Percentiles rank a stretch among this genome's conserved stretches.
Evolutionary conservation across 1,284 basidiomycete species (phyloP).

Genomic region (Wolfiporia cocos): DNA sequence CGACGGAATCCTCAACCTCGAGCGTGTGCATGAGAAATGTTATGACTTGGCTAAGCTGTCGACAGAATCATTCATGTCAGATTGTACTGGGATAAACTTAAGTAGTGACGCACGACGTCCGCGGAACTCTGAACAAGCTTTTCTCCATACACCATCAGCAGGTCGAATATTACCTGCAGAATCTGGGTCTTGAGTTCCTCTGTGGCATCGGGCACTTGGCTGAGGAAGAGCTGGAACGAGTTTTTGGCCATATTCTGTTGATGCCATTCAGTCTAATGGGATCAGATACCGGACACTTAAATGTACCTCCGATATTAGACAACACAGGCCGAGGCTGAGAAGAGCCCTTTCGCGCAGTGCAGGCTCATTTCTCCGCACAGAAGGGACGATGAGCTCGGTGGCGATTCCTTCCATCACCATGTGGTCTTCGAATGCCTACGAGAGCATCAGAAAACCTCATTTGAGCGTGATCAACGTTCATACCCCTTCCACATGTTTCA

Average conservation of each 20-base stretch:
- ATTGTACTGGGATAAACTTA: too few species aligned
- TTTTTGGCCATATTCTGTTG: constrained; percentile 77
- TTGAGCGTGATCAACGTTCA: constrained; percentile 22
- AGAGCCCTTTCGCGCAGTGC: constrained; percentile 81
- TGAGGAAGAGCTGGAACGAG: constrained; percentile 85
- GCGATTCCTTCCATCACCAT: constrained; percentile 86
- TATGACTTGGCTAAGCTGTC: constrained; percentile 58
- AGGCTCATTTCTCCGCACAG: constrained; percentile 80
- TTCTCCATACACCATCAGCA: constrained; percentile 81
- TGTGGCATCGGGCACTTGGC: constrained; percentile 73
- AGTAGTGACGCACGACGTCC: constrained; percentile 35
- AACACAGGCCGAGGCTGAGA: constrained; percentile 79
- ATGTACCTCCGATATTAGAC: constrained; percentile 71
- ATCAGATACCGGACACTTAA: not conserved
- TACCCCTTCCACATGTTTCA: constrained; percentile 85
- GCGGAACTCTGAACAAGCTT: constrained; percentile 55
- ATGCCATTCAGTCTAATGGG: not conserved
- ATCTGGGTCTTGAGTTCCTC: constrained; percentile 77
- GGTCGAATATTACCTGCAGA: constrained; percentile 81
- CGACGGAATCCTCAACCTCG: constrained; percentile 63
- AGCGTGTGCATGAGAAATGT: constrained; percentile 69
- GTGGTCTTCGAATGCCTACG: constrained; percentile 82
- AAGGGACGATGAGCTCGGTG: constrained; percentile 83
- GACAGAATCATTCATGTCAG: not conserved
- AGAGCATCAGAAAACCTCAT: constrained; percentile 1